Evolutionary conservation across 345 rosid genomes (phyloP), one percentile per base, ranked within the genome.

Genomic region (Eucalyptus pauciflora): DNA sequence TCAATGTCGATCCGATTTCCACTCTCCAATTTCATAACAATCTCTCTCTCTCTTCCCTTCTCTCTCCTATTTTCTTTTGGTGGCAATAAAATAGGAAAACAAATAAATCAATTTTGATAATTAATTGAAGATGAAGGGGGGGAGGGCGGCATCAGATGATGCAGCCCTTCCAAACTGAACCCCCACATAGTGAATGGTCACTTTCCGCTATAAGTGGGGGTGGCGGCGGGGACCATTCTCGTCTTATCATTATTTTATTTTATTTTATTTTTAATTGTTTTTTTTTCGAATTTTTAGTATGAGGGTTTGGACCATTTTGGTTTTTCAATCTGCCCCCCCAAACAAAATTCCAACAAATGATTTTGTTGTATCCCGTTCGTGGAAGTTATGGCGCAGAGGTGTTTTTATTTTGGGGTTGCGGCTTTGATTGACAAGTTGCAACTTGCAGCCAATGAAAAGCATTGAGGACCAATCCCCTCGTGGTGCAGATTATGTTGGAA

Each of bases 171-270:
- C n/a, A 60, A 83, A 54, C 89, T 86, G 86, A 88, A 69, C 86
- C 52, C 5, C 37, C 51, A 71, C 89, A 88, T 5, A 88, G 93
- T 86, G 86, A 64, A 87, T 87, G 89, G 95, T 93, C 94, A 91
- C 91, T 94, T 91, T 94, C 95, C 92, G 93, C 90, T 88, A 88
- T 92, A 91, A 92, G 93, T 76, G 86, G 67, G 89, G 89, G 71
- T 16, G 90, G 33, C 88, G 88, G 89, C 50, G 92, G 94, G 94
- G 94, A 89, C 95, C 94, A 91, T 41, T 10, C 90, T 88, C 37
- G 41, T 5, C 80, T 89, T 62, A 27, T 62, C 1, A 5, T 45
- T 49, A 7, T 16, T 10, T 29, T 25, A 8, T 50, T 49, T 10
- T 20, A 31, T 20, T 25, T 8, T 5, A 50, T 37, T 25, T 9